A percentile compares a stretch with the other conserved stretches of the same genome.
Evolutionary conservation across 1,139 yeast genomes (phyloP).

Genomic region (Taphrina deformans): DNA sequence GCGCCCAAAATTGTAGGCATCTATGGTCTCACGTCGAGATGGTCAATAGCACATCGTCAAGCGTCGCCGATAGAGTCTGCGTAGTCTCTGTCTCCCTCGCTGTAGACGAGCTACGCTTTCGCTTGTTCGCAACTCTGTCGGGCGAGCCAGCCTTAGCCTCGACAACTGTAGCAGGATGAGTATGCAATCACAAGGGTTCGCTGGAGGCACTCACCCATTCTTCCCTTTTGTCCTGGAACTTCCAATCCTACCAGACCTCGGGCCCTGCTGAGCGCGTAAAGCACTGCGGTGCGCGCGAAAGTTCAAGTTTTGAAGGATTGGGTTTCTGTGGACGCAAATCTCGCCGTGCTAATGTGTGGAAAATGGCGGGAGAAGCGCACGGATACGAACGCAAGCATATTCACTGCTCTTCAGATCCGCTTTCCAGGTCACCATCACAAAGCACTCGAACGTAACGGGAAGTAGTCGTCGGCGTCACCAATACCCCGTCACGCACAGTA

Average conservation of each 20-base stretch:
- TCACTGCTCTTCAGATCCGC: too few species aligned
- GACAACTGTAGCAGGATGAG: background rate
- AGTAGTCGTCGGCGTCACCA: too few species aligned
- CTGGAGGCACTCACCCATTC: background rate
- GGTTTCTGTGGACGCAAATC: background rate
- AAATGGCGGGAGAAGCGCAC: too few species aligned
- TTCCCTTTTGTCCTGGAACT: background rate
- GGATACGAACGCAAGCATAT: too few species aligned
- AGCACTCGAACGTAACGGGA: too few species aligned
- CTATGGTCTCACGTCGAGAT: conserved; percentile 1
- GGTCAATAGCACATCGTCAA: background rate
- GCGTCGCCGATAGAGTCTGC: background rate
- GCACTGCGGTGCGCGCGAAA: background rate
- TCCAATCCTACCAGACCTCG: background rate
- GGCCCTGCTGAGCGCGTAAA: background rate
- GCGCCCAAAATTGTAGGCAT: too few species aligned
- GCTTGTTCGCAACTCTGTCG: background rate
- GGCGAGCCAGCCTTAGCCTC: background rate
- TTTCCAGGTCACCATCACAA: too few species aligned
- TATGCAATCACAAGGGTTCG: background rate
- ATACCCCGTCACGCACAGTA: too few species aligned
- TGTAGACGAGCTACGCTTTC: background rate
- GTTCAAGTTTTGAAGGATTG: background rate
- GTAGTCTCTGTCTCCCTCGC: background rate
- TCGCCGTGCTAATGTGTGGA: background rate